Base-by-base conservation (phyloP, 768 basidiomycete genomes). In the Lactifluus hygrophoroides region DNA sequence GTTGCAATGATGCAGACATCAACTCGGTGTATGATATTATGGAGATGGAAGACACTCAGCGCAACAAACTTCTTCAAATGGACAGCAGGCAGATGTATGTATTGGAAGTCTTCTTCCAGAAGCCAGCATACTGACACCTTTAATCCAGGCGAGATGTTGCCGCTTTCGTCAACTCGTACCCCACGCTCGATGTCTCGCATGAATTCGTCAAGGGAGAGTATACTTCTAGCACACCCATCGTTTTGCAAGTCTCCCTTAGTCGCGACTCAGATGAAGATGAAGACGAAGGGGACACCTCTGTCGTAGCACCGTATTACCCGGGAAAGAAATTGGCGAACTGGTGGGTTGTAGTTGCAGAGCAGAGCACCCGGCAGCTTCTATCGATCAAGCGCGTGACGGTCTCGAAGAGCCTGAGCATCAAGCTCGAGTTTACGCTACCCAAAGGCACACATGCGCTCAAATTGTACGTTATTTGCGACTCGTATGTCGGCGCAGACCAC, bases 291-390 rank as follows among this genome's bases (percentile, higher is more conserved):
- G 86, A 91, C 64, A 88, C 92, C 68, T 76, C 75, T 3, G 94
- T 94, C 34, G 80, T 97, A n/a, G 95, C 96, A 0, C 94, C 96
- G 0, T 89, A 85, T 74, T 98, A 89, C 75, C 95, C 95, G 0
- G 76, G 74, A 54, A 87, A 86, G 72, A 97, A 97, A 77, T 81
- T 92, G 71, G 84, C 89, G 56, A 94, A 93, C 67, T 98, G 94
- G 95, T 98, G 94, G 94, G 79, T 97, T 34, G 94, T 98, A 47
- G 79, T 97, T 13, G 93, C 92, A n/a, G 89, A 94, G 52, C 78
- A 86, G 5, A 75, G 75, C 34, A 84, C 82, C n/a, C 82, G 84
- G 37, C 88, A 92, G 65, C 76, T 99, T 13, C 85, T 92, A 76
- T 90, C 73, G 76, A 78, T 90, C 77, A 82, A 94, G 80, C 86